Percentiles rank a stretch among this genome's conserved stretches.
Conservation (phyloP, 306 rosid species). For the Elaeagnus macrophylla region DNA sequence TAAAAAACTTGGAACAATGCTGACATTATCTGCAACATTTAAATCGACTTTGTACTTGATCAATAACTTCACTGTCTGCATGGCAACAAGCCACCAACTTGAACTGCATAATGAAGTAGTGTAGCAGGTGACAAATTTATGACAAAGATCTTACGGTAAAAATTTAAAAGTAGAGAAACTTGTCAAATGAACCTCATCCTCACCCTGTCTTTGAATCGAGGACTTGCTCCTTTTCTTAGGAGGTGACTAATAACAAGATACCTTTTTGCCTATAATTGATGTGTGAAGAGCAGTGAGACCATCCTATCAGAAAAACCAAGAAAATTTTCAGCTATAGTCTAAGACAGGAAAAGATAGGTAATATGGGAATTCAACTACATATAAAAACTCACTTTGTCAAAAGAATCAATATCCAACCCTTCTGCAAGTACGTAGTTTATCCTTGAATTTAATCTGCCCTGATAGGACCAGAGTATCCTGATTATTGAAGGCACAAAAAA, state of each 20-base stretch:
- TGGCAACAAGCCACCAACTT: conserved; percentile 86
- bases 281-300: conserved; percentile 87
- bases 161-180: not conserved
- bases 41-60: conserved; percentile 68
- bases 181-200: conserved; percentile 12
- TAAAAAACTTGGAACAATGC: conserved; percentile 8
- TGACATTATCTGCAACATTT: conserved; percentile 71
- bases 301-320: conserved; percentile 47
- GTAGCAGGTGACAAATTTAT: conserved; percentile 39
- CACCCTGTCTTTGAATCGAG: conserved; percentile 72
- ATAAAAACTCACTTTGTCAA: conserved; percentile 39
- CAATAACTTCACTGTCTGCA: conserved; percentile 77
- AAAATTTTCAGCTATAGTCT: conserved; percentile 5
- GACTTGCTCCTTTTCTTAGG: conserved; percentile 84
- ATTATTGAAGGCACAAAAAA: conserved; percentile 12
- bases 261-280: conserved; percentile 73
- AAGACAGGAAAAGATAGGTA: not conserved
- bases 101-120: conserved; percentile 90
- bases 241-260: conserved; percentile 82
- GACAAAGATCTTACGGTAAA: not conserved
- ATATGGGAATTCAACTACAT: not conserved
- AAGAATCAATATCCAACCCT: conserved; percentile 49
- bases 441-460: conserved; percentile 53
- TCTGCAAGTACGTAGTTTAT: conserved; percentile 63
- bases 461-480: conserved; percentile 71